These are phyloP conservation scores for Cryphonectria radicalis DNA, from an alignment of 2,329 filamentous ascomycete species.

Conservation along the genomic window DNA sequence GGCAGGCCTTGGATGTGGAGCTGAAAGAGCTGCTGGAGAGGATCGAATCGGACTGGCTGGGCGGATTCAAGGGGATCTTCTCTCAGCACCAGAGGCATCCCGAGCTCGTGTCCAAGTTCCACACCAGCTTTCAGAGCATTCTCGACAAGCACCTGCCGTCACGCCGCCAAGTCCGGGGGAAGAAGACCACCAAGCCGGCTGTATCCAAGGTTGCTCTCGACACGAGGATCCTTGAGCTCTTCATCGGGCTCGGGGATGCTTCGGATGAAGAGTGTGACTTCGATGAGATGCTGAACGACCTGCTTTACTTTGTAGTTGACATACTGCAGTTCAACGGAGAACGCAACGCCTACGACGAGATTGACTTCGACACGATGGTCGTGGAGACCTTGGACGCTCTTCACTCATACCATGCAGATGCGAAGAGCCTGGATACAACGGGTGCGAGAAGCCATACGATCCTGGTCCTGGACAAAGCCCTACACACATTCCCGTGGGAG, in stretches of 20 bases:
- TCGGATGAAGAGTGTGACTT: conserved; percentile 70
- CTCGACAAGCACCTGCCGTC: conserved; percentile 87
- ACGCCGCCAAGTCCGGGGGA: conserved; percentile 64
- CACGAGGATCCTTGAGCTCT: conserved; percentile 77
- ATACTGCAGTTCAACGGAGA: conserved; percentile 97
- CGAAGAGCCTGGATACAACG: conserved; percentile 37
- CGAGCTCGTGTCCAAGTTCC: conserved; percentile 73
- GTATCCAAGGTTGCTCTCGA: conserved; percentile 55
- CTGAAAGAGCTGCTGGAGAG: conserved; percentile 79
- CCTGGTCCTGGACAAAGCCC: conserved; percentile 85
- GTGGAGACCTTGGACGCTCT: conserved; percentile 87
- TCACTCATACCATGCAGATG: conserved; percentile 70
- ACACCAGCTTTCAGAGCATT: conserved; percentile 75
- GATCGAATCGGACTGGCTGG: conserved; percentile 92
- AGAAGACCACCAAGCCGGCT: conserved; percentile 49
- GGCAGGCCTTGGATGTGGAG: conserved; percentile 77
- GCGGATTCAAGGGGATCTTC: conserved; percentile 94
- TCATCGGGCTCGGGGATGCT: conserved; percentile 81
- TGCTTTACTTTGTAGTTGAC: conserved; percentile 95
- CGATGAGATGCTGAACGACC: conserved; percentile 87
- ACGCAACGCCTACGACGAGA: conserved; percentile 94
- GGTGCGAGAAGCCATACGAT: conserved; percentile 70
- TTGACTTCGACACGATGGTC: conserved; percentile 92
- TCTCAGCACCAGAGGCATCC: conserved; percentile 69
- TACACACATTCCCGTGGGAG: conserved; percentile 96